phyloP scores from a whole-genome alignment of 257 asterid species.

The Solanum sejunctum region DNA sequence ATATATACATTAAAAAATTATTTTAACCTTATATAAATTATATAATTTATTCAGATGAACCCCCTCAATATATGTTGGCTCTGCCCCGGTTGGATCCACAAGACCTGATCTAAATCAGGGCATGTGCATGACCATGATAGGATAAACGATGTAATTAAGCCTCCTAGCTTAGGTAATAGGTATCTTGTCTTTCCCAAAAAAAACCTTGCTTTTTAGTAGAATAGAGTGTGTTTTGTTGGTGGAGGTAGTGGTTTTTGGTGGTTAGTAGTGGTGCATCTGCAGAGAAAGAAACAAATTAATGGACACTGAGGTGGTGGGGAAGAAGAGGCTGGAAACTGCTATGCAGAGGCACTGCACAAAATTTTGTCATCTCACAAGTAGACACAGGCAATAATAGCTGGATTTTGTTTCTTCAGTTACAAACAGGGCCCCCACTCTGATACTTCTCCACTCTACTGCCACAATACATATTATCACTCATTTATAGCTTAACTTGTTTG shows the following conservation, averaged over 20 bases:
- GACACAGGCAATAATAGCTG: constrained; percentile 54
- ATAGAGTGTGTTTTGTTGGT: neutral
- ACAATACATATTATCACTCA: constrained; percentile 18
- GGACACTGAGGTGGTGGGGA: constrained; percentile 2
- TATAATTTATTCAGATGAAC: too few relatives aligned
- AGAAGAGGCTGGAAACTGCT: constrained; percentile 16
- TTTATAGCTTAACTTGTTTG: constrained; percentile 10
- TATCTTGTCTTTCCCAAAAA: too few relatives aligned
- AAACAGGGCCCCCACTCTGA: constrained; percentile 27
- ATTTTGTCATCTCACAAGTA: constrained; percentile 37
- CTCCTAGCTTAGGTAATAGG: neutral
- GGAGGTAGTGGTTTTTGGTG: neutral
- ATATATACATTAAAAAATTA: too few relatives aligned
- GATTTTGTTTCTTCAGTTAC: constrained; percentile 47
- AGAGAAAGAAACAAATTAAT: neutral
- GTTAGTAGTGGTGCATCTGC: neutral
- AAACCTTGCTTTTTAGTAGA: too few relatives aligned
- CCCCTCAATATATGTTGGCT: too few relatives aligned
- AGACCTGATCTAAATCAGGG: neutral
- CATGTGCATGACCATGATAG: neutral
- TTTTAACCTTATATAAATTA: too few relatives aligned
- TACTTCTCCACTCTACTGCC: constrained; percentile 21
- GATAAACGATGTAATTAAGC: neutral
- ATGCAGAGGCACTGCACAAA: constrained; percentile 43
- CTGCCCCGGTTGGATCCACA: neutral